Conservation (phyloP, 2,329 filamentous ascomycete species). For the Talaromyces sp. region DNA sequence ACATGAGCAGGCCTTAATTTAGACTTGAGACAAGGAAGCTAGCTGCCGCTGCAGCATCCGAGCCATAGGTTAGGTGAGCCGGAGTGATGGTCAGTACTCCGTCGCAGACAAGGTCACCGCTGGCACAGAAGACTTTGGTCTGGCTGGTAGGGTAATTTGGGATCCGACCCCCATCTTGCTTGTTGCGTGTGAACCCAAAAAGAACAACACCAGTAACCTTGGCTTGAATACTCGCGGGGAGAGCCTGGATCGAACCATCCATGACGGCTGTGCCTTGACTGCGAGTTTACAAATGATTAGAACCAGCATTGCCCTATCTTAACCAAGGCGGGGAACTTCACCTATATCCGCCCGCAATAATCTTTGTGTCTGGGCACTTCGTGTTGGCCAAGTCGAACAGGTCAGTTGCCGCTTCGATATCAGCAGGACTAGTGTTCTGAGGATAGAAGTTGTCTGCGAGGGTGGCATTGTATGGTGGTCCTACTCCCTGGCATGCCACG, state of each 20-base stretch:
- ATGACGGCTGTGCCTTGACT: neutral
- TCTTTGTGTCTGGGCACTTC: slow-evolving; percentile 42
- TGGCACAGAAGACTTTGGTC: neutral
- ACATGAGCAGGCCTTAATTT: too few relatives aligned
- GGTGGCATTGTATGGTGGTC: neutral
- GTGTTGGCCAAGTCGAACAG: slow-evolving; percentile 38
- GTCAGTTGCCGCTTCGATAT: slow-evolving; percentile 37
- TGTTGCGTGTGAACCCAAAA: slow-evolving; percentile 41
- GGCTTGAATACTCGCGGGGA: slow-evolving; percentile 16
- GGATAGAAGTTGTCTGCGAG: neutral
- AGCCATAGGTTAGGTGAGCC: neutral
- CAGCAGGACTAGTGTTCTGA: neutral
- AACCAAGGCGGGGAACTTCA: slow-evolving; percentile 11
- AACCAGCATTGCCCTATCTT: too few relatives aligned
- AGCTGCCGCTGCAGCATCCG: neutral
- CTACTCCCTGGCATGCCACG: neutral
- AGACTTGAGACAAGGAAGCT: neutral
- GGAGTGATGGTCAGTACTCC: neutral
- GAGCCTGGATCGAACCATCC: slow-evolving; percentile 4
- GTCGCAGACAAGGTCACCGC: neutral
- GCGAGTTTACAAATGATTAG: neutral
- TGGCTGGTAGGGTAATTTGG: slow-evolving; percentile 18
- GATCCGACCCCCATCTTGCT: slow-evolving; percentile 29
- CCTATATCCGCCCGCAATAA: slow-evolving; percentile 44
- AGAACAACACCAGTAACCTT: slow-evolving; percentile 39